Percentiles rank a stretch among this genome's conserved stretches.
phyloP scores from a whole-genome alignment of 345 rosid genomes.

The Salix dunnii region DNA sequence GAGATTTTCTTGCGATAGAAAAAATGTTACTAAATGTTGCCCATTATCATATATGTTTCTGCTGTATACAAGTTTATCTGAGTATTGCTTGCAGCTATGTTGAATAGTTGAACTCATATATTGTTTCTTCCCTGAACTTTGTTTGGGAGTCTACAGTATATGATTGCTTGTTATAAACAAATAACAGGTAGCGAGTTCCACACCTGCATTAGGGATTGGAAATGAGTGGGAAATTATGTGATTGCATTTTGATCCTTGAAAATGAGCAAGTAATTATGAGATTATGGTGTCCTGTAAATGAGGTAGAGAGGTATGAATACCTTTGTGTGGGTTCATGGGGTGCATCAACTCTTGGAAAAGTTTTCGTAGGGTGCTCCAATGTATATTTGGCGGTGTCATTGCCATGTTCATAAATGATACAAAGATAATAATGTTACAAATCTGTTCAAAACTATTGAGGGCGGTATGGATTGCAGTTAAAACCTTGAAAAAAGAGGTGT shows the following conservation, averaged over 20 bases:
- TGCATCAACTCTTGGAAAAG: background rate
- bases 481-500: background rate
- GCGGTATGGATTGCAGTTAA: background rate
- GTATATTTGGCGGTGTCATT: background rate
- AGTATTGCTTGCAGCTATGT: background rate
- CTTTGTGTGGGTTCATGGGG: background rate
- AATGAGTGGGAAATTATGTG: background rate
- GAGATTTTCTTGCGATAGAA: background rate
- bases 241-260: background rate
- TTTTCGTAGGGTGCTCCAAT: background rate
- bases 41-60: background rate
- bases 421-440: background rate
- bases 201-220: background rate
- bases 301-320: background rate
- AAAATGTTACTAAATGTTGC: background rate
- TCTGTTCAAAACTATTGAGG: background rate
- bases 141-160: background rate
- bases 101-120: background rate
- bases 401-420: background rate
- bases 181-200: background rate
- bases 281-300: background rate
- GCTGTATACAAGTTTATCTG: background rate
- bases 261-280: background rate
- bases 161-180: background rate
- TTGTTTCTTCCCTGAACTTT: background rate